Evolutionary conservation across 2,329 filamentous ascomycete species (phyloP).

Genomic region (Gnomoniopsis smithogilvyi): DNA sequence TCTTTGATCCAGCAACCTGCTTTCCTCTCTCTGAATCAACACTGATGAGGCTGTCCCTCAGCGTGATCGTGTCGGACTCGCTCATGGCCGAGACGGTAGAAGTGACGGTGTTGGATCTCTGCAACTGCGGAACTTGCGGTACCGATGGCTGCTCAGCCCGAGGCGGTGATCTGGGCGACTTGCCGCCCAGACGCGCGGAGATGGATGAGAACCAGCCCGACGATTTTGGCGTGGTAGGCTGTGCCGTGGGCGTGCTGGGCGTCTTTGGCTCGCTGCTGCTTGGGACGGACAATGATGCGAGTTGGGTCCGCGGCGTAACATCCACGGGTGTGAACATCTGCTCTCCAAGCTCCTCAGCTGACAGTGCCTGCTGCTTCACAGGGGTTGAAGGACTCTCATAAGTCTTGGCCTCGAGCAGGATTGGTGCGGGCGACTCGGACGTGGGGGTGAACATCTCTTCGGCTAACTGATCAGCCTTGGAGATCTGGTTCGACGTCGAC

Average conservation of each 20-base stretch:
- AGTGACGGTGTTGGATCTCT: conserved; percentile 2
- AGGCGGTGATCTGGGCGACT: not conserved
- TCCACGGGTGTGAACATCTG: conserved; percentile 6
- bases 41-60: conserved; percentile 10
- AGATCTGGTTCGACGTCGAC: not conserved
- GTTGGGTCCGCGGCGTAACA: not conserved
- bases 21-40: not conserved
- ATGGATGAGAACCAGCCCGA: not conserved
- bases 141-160: not conserved
- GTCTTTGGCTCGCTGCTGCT: not conserved
- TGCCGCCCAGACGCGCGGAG: not conserved
- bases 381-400: not conserved
- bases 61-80: not conserved
- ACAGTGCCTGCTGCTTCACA: not conserved
- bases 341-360: not conserved
- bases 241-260: not conserved
- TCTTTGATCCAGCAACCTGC: conserved; percentile 5
- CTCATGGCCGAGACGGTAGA: not conserved
- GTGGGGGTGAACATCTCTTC: not conserved
- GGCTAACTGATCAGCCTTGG: not conserved
- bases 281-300: not conserved
- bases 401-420: not conserved
- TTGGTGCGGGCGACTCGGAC: not conserved
- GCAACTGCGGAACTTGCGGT: not conserved
- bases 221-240: not conserved